A percentile compares a stretch with the other conserved stretches of the same genome.
Conservation (phyloP, 371 early-diverging fungal species). For the Rhizopus delemar region DNA sequence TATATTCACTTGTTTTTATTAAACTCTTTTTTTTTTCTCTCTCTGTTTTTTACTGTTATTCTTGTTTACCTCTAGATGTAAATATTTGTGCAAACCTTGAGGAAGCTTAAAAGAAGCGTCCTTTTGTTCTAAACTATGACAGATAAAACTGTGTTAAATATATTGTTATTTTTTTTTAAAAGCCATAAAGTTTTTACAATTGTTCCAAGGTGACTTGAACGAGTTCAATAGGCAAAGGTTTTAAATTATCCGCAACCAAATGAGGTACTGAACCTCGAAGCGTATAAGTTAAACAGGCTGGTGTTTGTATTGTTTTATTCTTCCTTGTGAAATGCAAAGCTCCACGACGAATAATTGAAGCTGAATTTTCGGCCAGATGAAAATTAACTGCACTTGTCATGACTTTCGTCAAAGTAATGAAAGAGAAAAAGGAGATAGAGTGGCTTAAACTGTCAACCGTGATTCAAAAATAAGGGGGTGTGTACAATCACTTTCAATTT, state of each 20-base stretch:
- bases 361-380: conserved; percentile 25
- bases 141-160: too few relatives aligned
- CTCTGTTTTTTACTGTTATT: background rate
- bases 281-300: conserved; percentile 71
- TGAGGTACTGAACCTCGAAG: conserved; percentile 76
- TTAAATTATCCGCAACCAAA: conserved; percentile 66
- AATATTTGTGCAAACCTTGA: conserved; percentile 56
- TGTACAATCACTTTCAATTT: too few relatives aligned
- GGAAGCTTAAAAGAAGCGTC: conserved; percentile 55
- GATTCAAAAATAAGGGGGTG: too few relatives aligned
- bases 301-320: conserved; percentile 58
- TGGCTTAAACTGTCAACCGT: background rate
- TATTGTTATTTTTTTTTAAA: too few relatives aligned
- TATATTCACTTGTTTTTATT: background rate
- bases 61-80: conserved; percentile 48
- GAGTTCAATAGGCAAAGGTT: conserved; percentile 46
- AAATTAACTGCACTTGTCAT: conserved; percentile 33
- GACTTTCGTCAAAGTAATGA: conserved; percentile 11
- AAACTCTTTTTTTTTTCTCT: background rate
- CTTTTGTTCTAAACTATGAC: conserved; percentile 45
- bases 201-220: conserved; percentile 60
- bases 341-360: conserved; percentile 36
- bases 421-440: conserved; percentile 11
- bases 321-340: conserved; percentile 40
- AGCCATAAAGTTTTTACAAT: conserved; percentile 45